These are phyloP conservation scores for Aciculosporium take DNA, from an alignment of 2,329 filamentous ascomycete genomes.

Conservation along the genomic window DNA sequence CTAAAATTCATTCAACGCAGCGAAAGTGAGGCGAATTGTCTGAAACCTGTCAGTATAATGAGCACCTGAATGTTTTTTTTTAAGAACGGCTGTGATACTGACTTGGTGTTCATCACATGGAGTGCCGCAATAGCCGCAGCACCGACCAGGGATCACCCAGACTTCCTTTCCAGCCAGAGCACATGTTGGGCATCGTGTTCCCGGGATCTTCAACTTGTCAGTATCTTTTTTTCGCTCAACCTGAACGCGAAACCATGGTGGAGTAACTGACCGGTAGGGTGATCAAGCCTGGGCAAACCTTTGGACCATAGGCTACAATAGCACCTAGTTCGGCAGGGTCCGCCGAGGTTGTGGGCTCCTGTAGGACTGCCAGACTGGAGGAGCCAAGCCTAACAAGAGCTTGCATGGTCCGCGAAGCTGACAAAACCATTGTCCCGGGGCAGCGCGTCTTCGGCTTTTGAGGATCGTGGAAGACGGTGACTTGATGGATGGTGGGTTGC, in stretches of 20 bases:
- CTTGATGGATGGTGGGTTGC: not conserved
- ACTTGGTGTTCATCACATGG: slow-evolving; percentile 17
- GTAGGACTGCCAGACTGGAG: not conserved
- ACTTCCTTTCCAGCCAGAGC: slow-evolving; percentile 33
- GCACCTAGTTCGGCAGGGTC: not conserved
- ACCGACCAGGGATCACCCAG: slow-evolving; percentile 40
- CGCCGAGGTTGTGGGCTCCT: not conserved
- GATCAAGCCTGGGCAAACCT: slow-evolving; percentile 2
- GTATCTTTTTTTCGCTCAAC: slow-evolving; percentile 2
- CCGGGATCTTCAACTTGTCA: slow-evolving; percentile 24
- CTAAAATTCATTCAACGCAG: too few relatives aligned
- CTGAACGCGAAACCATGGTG: not conserved
- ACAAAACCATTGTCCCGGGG: not conserved
- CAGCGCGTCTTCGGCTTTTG: not conserved
- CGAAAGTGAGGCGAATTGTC: not conserved
- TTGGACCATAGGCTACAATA: slow-evolving; percentile 7
- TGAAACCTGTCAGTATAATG: not conserved
- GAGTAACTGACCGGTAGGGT: too few relatives aligned
- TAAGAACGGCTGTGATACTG: not conserved
- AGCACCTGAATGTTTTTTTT: not conserved
- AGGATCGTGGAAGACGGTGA: not conserved
- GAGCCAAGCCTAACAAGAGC: not conserved
- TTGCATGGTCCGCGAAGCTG: not conserved
- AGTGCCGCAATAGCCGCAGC: slow-evolving; percentile 37
- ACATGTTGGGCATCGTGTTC: slow-evolving; percentile 39